phyloP scores from a whole-genome alignment of 2,329 filamentous ascomycete genomes.

The Microsporum canis region DNA sequence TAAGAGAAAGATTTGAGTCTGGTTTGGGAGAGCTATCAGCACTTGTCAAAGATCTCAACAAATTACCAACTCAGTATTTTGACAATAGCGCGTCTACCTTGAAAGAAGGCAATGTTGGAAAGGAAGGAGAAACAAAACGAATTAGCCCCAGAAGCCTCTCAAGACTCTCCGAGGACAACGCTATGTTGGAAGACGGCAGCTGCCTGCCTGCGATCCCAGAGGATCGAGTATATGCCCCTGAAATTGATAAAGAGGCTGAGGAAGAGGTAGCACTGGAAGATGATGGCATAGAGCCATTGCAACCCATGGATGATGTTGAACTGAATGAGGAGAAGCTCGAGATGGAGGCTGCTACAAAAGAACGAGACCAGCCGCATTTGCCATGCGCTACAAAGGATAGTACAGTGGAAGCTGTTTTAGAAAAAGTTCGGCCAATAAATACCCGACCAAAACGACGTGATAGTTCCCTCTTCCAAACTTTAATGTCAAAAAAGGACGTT shows the following conservation, averaged over 20 bases:
- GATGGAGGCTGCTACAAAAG: background rate
- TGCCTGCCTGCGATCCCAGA: constrained; percentile 49
- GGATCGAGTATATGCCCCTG: constrained; percentile 46
- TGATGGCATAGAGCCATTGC: background rate
- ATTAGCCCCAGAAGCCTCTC: background rate
- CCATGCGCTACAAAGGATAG: background rate
- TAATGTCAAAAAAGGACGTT: constrained; percentile 10
- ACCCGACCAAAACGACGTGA: constrained; percentile 43
- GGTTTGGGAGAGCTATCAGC: constrained; percentile 46
- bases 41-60: constrained; percentile 45
- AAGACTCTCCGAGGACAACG: background rate
- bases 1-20: constrained; percentile 44
- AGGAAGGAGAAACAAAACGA: background rate
- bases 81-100: background rate
- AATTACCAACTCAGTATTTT: constrained; percentile 23
- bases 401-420: background rate
- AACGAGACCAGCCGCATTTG: background rate
- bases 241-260: background rate
- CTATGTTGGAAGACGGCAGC: constrained; percentile 18
- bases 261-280: background rate
- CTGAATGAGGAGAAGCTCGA: background rate
- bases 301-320: background rate
- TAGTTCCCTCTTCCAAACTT: constrained; percentile 35
- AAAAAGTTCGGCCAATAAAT: constrained; percentile 18
- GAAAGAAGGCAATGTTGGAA: background rate